A percentile compares a stretch with the other conserved stretches of the same genome.
phyloP scores from a whole-genome alignment of 345 rosid genomes.

The Nephelium lappaceum region DNA sequence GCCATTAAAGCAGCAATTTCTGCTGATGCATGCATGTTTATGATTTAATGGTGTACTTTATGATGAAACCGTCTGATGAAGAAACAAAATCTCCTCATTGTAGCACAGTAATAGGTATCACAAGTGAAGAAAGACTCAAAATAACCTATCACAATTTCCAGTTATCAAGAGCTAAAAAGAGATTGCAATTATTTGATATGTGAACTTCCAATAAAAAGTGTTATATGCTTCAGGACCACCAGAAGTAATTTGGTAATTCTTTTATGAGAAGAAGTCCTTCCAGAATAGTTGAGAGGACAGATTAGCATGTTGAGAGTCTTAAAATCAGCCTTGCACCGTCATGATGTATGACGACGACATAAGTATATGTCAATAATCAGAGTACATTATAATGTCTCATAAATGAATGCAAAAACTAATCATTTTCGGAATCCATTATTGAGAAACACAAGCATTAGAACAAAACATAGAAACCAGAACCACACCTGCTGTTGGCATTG shows the following conservation, averaged over 20 bases:
- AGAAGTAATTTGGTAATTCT: neutral
- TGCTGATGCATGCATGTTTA: neutral
- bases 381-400: neutral
- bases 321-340: neutral
- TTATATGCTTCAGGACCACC: too few species aligned
- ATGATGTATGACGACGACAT: neutral
- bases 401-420: neutral
- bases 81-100: neutral
- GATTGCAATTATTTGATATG: neutral
- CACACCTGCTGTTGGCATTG: conserved; percentile 47
- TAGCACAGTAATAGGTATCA: neutral
- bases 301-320: conserved; percentile 5
- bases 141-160: neutral
- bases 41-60: neutral
- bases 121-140: neutral
- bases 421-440: neutral
- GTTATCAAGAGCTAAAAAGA: neutral
- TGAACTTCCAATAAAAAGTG: neutral
- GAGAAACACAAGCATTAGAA: conserved; percentile 7
- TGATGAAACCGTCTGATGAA: neutral
- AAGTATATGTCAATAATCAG: neutral
- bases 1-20: neutral
- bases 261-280: neutral
- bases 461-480: conserved; percentile 2
- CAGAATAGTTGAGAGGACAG: neutral